A percentile compares a stretch with the other conserved stretches of the same genome.
Conservation (phyloP, 306 rosid genomes). For the Amphicarpaea edgeworthii region DNA sequence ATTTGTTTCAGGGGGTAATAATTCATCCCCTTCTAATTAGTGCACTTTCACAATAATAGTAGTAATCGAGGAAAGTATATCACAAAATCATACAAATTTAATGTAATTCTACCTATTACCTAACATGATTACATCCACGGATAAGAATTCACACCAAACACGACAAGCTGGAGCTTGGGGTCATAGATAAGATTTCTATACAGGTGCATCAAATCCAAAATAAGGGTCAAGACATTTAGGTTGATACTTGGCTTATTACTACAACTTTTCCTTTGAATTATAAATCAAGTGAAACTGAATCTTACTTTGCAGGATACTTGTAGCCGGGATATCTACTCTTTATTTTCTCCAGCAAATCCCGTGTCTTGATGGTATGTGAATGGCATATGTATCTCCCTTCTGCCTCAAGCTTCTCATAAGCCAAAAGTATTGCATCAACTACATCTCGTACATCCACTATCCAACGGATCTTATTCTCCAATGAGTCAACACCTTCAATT, state of each 20-base stretch:
- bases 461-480: constrained; percentile 57
- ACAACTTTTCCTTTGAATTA: background rate
- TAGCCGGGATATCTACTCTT: constrained; percentile 62
- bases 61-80: background rate
- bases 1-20: background rate
- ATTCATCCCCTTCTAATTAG: background rate
- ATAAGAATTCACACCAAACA: background rate
- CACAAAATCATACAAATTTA: background rate
- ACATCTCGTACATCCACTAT: constrained; percentile 73
- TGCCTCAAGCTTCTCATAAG: constrained; percentile 72
- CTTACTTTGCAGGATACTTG: constrained; percentile 74
- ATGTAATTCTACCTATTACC: background rate
- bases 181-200: background rate
- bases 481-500: constrained; percentile 57
- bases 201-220: constrained; percentile 9
- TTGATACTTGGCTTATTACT: constrained; percentile 13
- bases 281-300: constrained; percentile 34
- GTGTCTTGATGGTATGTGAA: constrained; percentile 43
- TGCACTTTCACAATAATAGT: background rate
- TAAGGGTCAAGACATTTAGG: constrained; percentile 1
- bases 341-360: constrained; percentile 64
- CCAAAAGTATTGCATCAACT: constrained; percentile 68
- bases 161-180: too few species aligned
- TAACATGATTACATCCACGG: background rate
- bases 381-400: constrained; percentile 77